These are phyloP conservation scores for Lodderomyces beijingensis DNA, from an alignment of 1,139 yeast genomes.

Conservation along the genomic window DNA sequence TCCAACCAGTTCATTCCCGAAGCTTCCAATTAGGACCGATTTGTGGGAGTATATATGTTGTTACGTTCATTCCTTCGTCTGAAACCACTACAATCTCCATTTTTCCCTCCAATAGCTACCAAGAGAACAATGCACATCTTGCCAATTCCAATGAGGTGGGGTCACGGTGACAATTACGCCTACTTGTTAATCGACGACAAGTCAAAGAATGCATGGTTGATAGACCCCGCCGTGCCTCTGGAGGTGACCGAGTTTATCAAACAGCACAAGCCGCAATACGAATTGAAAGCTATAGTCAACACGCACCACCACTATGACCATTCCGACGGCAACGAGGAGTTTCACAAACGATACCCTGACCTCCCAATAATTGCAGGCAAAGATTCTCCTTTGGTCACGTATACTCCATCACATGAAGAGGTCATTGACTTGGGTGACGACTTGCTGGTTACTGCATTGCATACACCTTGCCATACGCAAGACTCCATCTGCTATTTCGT, in stretches of 20 bases:
- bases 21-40: no score
- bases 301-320: constrained; percentile 97
- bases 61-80: background rate
- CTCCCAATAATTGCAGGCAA: constrained; percentile 83
- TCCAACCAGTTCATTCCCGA: no score
- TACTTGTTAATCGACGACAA: constrained; percentile 70
- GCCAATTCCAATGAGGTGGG: constrained; percentile 93
- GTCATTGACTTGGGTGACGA: constrained; percentile 58
- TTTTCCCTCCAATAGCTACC: background rate
- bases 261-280: constrained; percentile 23
- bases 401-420: constrained; percentile 64
- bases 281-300: constrained; percentile 73
- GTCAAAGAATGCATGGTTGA: constrained; percentile 69
- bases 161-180: constrained; percentile 85
- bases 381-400: constrained; percentile 65
- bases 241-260: constrained; percentile 37
- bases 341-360: constrained; percentile 40
- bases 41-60: no score
- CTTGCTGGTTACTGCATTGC: constrained; percentile 71
- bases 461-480: constrained; percentile 97
- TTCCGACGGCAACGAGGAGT: constrained; percentile 74
- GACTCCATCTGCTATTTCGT: constrained; percentile 88
- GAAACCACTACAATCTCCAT: no score
- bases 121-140: constrained; percentile 69
- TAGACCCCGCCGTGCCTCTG: constrained; percentile 87